Conservation (phyloP, 495 filamentous ascomycete species). For the Recurvomyces mirabilis region DNA sequence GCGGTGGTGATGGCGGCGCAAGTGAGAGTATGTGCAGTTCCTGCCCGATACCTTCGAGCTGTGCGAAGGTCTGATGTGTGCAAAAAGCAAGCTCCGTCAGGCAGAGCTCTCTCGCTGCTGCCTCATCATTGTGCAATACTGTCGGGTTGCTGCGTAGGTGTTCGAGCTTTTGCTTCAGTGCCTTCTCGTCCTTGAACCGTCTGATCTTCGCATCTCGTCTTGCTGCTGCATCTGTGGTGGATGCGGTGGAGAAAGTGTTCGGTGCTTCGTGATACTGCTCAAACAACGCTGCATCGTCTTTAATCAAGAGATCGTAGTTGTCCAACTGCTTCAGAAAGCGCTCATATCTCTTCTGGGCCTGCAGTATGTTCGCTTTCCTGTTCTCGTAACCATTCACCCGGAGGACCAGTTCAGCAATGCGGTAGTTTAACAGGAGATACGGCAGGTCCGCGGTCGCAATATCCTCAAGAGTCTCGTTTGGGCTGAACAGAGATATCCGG, state of each 20-base stretch:
- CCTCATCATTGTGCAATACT: constrained; percentile 60
- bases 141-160: constrained; percentile 50
- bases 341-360: constrained; percentile 59
- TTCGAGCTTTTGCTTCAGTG: constrained; percentile 73
- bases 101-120: constrained; percentile 64
- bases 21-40: constrained; percentile 72
- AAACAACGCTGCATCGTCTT: constrained; percentile 57
- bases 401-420: constrained; percentile 55
- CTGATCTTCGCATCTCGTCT: constrained; percentile 74
- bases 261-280: constrained; percentile 57
- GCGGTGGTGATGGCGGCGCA: constrained; percentile 45
- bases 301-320: constrained; percentile 60
- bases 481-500: constrained; percentile 69
- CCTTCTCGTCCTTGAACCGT: constrained; percentile 76
- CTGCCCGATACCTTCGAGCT: constrained; percentile 69
- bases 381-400: constrained; percentile 39
- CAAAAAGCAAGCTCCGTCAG: constrained; percentile 60
- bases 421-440: constrained; percentile 58
- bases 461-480: constrained; percentile 85
- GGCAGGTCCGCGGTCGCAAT: constrained; percentile 71
- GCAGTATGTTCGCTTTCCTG: constrained; percentile 52
- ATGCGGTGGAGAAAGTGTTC: constrained; percentile 55
- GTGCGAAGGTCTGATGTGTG: constrained; percentile 71
- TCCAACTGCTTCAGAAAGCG: constrained; percentile 64
- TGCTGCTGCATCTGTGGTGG: constrained; percentile 56